A percentile compares a stretch with the other conserved stretches of the same genome.
phyloP scores from a whole-genome alignment of 495 filamentous ascomycete species.

The Astrothelium subdiscretum region DNA sequence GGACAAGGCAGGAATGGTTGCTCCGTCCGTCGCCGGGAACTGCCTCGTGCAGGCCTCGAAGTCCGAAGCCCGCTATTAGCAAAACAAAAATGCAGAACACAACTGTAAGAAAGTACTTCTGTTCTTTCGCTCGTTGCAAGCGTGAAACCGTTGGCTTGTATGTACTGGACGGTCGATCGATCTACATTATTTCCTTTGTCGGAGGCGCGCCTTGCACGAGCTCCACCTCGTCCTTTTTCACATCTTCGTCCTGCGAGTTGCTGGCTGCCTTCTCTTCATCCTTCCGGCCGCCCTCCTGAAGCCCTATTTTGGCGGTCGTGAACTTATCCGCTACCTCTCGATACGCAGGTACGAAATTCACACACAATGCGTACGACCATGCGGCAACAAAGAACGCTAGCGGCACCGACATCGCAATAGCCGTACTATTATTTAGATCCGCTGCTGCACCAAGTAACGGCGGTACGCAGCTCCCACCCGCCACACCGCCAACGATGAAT shows the following conservation, averaged over 20 bases:
- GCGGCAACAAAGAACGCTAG: constrained; percentile 32
- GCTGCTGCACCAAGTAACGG: constrained; percentile 19
- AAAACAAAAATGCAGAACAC: too few species aligned
- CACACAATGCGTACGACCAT: constrained; percentile 45
- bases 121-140: too few species aligned
- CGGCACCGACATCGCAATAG: constrained; percentile 33
- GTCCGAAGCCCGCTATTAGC: too few species aligned
- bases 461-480: constrained; percentile 28
- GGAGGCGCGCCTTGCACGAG: background rate
- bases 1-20: too few species aligned
- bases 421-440: constrained; percentile 24
- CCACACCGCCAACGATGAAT: constrained; percentile 45
- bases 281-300: constrained; percentile 27
- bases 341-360: constrained; percentile 55
- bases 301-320: constrained; percentile 40
- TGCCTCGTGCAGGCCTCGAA: too few species aligned
- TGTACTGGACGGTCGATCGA: background rate
- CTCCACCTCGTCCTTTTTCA: constrained; percentile 8
- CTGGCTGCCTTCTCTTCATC: constrained; percentile 12
- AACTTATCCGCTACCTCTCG: constrained; percentile 49
- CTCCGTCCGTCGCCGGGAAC: too few species aligned
- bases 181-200: background rate
- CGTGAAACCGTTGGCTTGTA: too few species aligned
- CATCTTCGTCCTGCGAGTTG: background rate
- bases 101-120: too few species aligned